Evolutionary conservation across 2,329 filamentous ascomycete species (phyloP).

Genomic region (Periconia digitata): DNA sequence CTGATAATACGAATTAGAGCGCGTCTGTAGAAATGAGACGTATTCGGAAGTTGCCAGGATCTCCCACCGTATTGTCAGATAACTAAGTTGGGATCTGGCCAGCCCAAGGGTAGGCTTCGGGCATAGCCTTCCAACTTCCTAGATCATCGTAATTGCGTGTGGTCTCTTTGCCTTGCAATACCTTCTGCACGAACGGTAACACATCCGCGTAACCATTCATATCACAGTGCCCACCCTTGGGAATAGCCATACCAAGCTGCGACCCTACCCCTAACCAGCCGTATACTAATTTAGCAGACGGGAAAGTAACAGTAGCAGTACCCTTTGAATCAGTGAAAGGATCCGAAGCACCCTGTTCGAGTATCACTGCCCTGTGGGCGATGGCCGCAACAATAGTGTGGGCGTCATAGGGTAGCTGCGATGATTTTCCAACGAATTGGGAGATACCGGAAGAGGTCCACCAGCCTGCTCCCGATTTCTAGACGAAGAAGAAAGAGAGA

Average conservation of each 20-base stretch:
- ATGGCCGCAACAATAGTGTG: conserved; percentile 41
- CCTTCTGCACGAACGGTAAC: conserved; percentile 52
- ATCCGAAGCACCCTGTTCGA: conserved; percentile 43
- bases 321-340: conserved; percentile 54
- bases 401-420: conserved; percentile 37
- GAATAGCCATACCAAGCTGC: conserved; percentile 50
- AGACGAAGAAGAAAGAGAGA: conserved; percentile 1
- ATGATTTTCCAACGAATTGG: conserved; percentile 34
- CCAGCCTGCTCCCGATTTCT: conserved; percentile 40
- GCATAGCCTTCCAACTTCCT: conserved; percentile 49
- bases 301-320: conserved; percentile 42
- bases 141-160: conserved; percentile 51
- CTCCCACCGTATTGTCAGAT: too few species aligned
- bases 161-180: conserved; percentile 50
- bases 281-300: conserved; percentile 38
- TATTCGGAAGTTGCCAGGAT: neutral
- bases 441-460: conserved; percentile 39
- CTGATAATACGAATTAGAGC: neutral
- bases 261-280: conserved; percentile 34
- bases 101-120: conserved; percentile 52
- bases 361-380: conserved; percentile 36
- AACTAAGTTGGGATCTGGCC: too few species aligned
- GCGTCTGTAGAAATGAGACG: neutral
- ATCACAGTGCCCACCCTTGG: conserved; percentile 53
- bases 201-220: conserved; percentile 52